Conservation (phyloP, 495 filamentous ascomycete species). For the Podospora didyma region DNA sequence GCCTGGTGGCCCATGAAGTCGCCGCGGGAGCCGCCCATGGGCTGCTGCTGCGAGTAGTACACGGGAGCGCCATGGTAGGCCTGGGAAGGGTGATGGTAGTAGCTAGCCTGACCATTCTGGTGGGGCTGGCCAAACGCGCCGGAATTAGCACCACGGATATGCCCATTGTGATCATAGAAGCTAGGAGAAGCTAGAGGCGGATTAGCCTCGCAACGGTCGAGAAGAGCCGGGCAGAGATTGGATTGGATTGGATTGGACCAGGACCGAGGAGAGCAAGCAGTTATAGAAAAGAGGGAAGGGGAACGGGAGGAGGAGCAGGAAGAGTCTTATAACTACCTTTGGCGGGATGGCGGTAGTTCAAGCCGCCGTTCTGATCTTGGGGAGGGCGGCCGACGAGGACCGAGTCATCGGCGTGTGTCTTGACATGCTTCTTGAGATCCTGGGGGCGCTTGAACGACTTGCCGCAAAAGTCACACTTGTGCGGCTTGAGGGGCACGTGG, state of each 20-base stretch:
- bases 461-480: conserved; percentile 97
- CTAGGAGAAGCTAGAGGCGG: conserved; percentile 47
- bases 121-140: conserved; percentile 49
- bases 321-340: conserved; percentile 51
- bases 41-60: conserved; percentile 56
- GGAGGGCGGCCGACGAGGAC: conserved; percentile 71
- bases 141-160: conserved; percentile 50
- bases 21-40: conserved; percentile 45
- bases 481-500: conserved; percentile 95
- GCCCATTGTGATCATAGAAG: conserved; percentile 57
- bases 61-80: conserved; percentile 47
- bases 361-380: conserved; percentile 60
- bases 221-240: not conserved
- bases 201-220: conserved; percentile 35
- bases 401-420: conserved; percentile 99
- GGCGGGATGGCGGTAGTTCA: conserved; percentile 53
- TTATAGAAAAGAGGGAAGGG: conserved; percentile 15
- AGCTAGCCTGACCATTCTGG: conserved; percentile 44
- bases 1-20: conserved; percentile 50
- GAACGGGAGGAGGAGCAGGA: conserved; percentile 22
- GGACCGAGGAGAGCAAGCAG: too few species aligned
- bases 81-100: conserved; percentile 56
- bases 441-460: conserved; percentile 99
- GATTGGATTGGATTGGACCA: too few species aligned
- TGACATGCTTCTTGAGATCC: conserved; percentile 99